Percentiles rank a stretch among this genome's conserved stretches.
These are phyloP conservation scores for Penicillium occitanis DNA, from an alignment of 2,329 filamentous ascomycete species.

Conservation along the genomic window DNA sequence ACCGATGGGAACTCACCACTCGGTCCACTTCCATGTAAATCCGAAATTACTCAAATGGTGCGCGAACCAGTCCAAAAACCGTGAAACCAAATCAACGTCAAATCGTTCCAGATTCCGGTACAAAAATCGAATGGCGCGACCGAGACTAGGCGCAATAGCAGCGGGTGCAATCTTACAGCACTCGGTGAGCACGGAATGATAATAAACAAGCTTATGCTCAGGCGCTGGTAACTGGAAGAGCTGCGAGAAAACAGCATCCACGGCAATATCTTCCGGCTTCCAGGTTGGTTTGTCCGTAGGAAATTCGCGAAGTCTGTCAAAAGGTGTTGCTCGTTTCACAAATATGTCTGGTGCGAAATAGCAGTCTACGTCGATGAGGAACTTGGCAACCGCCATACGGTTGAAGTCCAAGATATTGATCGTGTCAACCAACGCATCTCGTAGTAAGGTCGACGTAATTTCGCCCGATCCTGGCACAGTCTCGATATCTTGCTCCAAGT, in stretches of 20 bases:
- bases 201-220: constrained; percentile 94
- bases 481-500: constrained; percentile 79
- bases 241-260: constrained; percentile 97
- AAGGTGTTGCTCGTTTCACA: constrained; percentile 87
- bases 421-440: constrained; percentile 84
- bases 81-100: constrained; percentile 80
- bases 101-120: constrained; percentile 79
- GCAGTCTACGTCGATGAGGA: constrained; percentile 89
- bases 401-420: constrained; percentile 95
- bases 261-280: constrained; percentile 96
- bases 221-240: constrained; percentile 81
- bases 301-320: constrained; percentile 75
- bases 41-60: constrained; percentile 99
- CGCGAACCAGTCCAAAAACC: constrained; percentile 96
- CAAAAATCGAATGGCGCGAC: constrained; percentile 85
- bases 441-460: constrained; percentile 77
- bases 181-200: constrained; percentile 91
- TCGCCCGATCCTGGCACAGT: constrained; percentile 77
- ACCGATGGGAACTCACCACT: constrained; percentile 64
- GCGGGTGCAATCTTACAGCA: constrained; percentile 93
- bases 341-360: constrained; percentile 91
- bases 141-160: constrained; percentile 91
- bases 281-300: constrained; percentile 70
- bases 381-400: constrained; percentile 79
- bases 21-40: constrained; percentile 98